Base-by-base conservation (phyloP, 2,329 filamentous ascomycete species). In the Grosmannia serpens region DNA sequence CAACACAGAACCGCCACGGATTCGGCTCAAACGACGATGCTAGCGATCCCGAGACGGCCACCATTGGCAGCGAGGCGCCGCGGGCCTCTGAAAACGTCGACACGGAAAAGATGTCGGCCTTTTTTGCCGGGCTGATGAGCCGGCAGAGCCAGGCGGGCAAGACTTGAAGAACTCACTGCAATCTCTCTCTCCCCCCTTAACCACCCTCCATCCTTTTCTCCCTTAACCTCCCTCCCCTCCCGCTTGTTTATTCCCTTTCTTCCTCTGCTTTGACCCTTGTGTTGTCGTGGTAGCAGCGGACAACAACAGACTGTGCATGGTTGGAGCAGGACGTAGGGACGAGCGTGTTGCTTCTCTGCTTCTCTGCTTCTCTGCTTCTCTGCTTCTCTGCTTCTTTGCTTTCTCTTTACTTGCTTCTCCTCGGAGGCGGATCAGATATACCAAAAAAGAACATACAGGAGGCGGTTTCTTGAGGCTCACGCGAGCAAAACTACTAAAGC, bases 61-160 rank as follows among this genome's bases (percentile, higher is more conserved):
- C 55, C 50, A 11, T 11, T 20, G 35, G 50, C 46, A 15, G 46
- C 33, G 52, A 57, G 35, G 15, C 56, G 38, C 57, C 52, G 27
- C 54, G 44, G 10, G 51, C 56, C 0, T 33, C 70, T 5, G 74
- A 73, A 59, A 58, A 55, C 9, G 75, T 81, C 66, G 74, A 83
- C 67, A 82, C 78, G 50, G 80, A 82, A 61, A 78, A 81, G 64
- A 69, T 84, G 57, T 77, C 82, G 62, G 80, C 76, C 62, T 84
- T 84, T 70, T 84, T 84, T 64, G 76, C 75, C 59, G 78, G 77
- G 38, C 68, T 84, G 61, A 83, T 84, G 79, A 82, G 82, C 64
- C 75, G 78, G 62, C 59, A 51, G 26, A 62, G 61, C 59, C 62
- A 62, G 41, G 56, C 59, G 5, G 57, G 59, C 47, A 62, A 63